Percentiles rank a stretch among this genome's conserved stretches.
These are phyloP conservation scores for Telfairia occidentalis DNA, from an alignment of 331 rosid species.

Conservation along the genomic window DNA sequence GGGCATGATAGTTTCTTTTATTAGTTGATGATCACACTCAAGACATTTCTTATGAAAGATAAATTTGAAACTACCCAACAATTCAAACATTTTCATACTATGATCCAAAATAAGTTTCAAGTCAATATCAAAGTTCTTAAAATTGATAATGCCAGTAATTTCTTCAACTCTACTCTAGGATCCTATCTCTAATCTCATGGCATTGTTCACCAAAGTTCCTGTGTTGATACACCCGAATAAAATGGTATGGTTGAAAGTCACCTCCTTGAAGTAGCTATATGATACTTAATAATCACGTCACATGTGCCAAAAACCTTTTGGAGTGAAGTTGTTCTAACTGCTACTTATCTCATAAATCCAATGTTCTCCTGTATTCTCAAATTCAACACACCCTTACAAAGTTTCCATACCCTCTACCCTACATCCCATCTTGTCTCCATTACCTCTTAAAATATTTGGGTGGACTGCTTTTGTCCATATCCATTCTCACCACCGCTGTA, in stretches of 20 bases:
- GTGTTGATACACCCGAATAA: background rate
- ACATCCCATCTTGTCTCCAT: background rate
- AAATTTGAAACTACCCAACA: background rate
- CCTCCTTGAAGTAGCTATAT: background rate
- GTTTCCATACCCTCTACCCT: background rate
- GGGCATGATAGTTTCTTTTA: too few relatives aligned
- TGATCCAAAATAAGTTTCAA: background rate
- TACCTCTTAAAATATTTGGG: background rate
- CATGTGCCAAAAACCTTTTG: background rate
- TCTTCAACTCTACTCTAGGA: too few relatives aligned
- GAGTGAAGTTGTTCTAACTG: background rate
- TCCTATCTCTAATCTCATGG: background rate
- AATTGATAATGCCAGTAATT: background rate
- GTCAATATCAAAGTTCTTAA: background rate
- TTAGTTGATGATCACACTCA: too few relatives aligned
- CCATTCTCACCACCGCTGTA: too few relatives aligned
- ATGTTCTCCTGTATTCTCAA: background rate
- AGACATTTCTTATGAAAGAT: background rate
- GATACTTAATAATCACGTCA: background rate
- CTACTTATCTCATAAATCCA: background rate
- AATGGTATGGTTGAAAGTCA: background rate
- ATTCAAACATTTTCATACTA: background rate
- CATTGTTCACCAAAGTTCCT: background rate
- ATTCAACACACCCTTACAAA: background rate
- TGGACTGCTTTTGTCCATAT: too few relatives aligned